Percentiles rank a stretch among this genome's conserved stretches.
Conservation (phyloP, 73 alveolate species). For the Uronychia setigera region DNA sequence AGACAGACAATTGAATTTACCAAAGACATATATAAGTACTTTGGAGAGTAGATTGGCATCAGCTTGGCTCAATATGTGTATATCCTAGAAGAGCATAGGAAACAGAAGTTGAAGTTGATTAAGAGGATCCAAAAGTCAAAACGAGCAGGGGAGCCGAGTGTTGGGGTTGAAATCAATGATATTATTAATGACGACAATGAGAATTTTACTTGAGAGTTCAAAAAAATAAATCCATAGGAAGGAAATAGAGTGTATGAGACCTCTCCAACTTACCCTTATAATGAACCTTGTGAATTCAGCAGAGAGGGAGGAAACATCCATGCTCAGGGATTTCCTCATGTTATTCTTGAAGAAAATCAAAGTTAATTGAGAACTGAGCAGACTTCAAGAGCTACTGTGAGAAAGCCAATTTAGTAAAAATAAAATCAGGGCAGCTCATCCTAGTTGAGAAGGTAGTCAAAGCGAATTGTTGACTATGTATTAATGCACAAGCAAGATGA, state of each 20-base stretch:
- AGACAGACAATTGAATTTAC: conserved; percentile 41
- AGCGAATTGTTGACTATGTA: too few relatives aligned
- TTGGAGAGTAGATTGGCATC: not conserved
- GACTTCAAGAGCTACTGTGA: not conserved
- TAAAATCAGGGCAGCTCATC: too few relatives aligned
- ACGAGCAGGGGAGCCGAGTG: not conserved
- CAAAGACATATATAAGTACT: not conserved
- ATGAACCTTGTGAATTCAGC: too few relatives aligned
- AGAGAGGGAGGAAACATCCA: too few relatives aligned
- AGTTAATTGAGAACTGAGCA: not conserved
- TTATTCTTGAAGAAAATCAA: not conserved
- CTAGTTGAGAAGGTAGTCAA: too few relatives aligned
- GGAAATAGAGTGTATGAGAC: not conserved
- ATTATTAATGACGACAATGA: not conserved
- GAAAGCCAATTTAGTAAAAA: not conserved
- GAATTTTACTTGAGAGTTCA: not conserved
- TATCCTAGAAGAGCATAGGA: not conserved
- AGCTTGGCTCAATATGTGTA: not conserved
- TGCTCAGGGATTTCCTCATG: too few relatives aligned
- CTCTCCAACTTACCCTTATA: not conserved
- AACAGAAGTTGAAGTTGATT: not conserved
- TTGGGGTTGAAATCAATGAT: not conserved
- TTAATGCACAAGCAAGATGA: not conserved
- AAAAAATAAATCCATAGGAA: not conserved
- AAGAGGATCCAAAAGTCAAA: not conserved